Evolutionary conservation across 257 asterid species (phyloP), one percentile per base, ranked within the genome.

Genomic region (Penstemon newberryi): DNA sequence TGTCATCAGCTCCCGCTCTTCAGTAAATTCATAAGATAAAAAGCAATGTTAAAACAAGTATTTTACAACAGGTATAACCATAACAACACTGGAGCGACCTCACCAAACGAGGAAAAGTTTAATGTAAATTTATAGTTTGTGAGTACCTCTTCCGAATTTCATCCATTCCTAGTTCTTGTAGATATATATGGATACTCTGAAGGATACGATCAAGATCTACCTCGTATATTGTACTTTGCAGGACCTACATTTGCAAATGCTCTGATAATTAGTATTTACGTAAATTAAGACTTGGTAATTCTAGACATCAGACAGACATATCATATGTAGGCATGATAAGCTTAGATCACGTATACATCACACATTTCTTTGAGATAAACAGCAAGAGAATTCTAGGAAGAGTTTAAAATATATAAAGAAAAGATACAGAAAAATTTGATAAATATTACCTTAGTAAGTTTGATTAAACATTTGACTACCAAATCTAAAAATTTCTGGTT

Each of bases 1-100:
- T 94, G 76, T 94, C 99, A 80, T 91, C 99, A 60, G 99, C 99
- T 67, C 98, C 99, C 63, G 99, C 99, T 83, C 99, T 94, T 72
- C 70, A 65, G 53, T 19, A 53, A 59, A 66, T 71, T 69, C 43
- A 76, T 38, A 50, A 39, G 49, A 67, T 63, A 51, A 44, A 49
- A 60, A 60, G 15, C 42, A 54, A 41, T 11, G 69, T 41, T 12
- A 66, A 73, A 72, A 71, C 19, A 63, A 4, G 36, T n/a, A 7
- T 9, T 6, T 46, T 25, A 19, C 42, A 63, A 42, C 10, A 58
- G 40, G 44, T 49, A 44, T 49, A 56, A 11, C 47, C 54, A 38
- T 18, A 58, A 54, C 70, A 58, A 49, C 38, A 58, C 36, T 33
- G 47, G 40, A 44, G 44, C 8, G 5, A 37, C 49, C 54, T 56